Evolutionary conservation across 2,329 filamentous ascomycete genomes (phyloP).

Genomic region (Botrytis medusae): DNA sequence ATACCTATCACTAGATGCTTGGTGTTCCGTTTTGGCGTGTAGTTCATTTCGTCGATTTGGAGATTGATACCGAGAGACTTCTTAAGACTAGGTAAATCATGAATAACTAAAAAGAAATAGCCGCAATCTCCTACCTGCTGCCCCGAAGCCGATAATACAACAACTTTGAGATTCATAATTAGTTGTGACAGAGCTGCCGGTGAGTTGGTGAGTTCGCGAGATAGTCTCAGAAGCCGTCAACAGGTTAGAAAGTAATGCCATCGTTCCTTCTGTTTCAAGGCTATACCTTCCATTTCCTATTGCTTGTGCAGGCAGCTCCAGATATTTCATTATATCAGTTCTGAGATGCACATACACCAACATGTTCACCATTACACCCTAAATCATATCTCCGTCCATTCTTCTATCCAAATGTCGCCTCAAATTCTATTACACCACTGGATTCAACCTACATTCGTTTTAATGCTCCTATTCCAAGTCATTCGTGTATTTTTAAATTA

Average conservation of each 20-base stretch:
- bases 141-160: background rate
- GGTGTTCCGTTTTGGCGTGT: background rate
- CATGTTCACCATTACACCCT: background rate
- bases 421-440: slow-evolving; percentile 24
- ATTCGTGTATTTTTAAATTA: slow-evolving; percentile 20
- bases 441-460: slow-evolving; percentile 25
- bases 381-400: background rate
- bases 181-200: background rate
- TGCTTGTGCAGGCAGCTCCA: background rate
- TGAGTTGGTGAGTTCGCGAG: background rate
- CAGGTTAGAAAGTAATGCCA: background rate
- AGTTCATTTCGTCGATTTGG: background rate
- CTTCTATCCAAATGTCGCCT: slow-evolving; percentile 27
- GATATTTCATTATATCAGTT: background rate
- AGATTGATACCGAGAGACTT: background rate
- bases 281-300: background rate
- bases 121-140: background rate
- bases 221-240: background rate
- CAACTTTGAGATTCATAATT: background rate
- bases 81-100: background rate
- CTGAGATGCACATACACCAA: background rate
- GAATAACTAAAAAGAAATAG: background rate
- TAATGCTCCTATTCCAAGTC: slow-evolving; percentile 25
- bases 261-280: slow-evolving; percentile 11
- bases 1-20: background rate